These are phyloP conservation scores for Psilocybe cyanescens DNA, from an alignment of 768 basidiomycete genomes.

Conservation along the genomic window DNA sequence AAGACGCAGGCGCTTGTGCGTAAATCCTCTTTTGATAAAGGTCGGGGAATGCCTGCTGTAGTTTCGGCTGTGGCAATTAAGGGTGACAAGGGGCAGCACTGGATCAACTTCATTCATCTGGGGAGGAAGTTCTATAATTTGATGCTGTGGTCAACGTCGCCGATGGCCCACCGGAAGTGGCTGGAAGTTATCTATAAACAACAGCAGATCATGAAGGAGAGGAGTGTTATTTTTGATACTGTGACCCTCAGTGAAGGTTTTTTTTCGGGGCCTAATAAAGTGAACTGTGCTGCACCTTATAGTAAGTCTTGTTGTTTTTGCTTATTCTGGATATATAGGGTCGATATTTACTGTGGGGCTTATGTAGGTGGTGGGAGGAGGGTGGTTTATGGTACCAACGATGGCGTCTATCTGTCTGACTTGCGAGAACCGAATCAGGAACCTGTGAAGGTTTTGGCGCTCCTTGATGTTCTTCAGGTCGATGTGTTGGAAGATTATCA, in stretches of 20 bases:
- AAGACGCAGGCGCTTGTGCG: slow-evolving; percentile 50
- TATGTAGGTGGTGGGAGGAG: slow-evolving; percentile 74
- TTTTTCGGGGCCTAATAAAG: slow-evolving; percentile 83
- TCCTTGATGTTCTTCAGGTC: slow-evolving; percentile 91
- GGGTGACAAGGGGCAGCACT: slow-evolving; percentile 81
- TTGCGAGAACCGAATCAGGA: slow-evolving; percentile 75
- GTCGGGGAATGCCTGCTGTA: slow-evolving; percentile 38
- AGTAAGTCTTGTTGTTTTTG: slow-evolving; percentile 57
- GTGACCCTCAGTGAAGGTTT: slow-evolving; percentile 85
- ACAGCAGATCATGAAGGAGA: slow-evolving; percentile 82
- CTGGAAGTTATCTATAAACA: slow-evolving; percentile 89
- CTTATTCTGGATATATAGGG: slow-evolving; percentile 10
- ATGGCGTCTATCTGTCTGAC: slow-evolving; percentile 95
- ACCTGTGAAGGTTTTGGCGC: slow-evolving; percentile 86
- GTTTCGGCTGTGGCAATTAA: slow-evolving; percentile 56
- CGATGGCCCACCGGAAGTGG: slow-evolving; percentile 90
- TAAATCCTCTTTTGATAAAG: slow-evolving; percentile 44
- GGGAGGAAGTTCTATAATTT: slow-evolving; percentile 92
- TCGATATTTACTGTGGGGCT: not conserved
- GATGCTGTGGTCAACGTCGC: slow-evolving; percentile 89
- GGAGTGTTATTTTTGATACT: slow-evolving; percentile 87
- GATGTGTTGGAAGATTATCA: slow-evolving; percentile 97
- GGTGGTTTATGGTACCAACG: slow-evolving; percentile 96
- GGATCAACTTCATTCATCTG: slow-evolving; percentile 92
- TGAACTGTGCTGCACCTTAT: slow-evolving; percentile 89